Conservation (phyloP, 2,329 filamentous ascomycete genomes). For the Nigrospora sphaerica region DNA sequence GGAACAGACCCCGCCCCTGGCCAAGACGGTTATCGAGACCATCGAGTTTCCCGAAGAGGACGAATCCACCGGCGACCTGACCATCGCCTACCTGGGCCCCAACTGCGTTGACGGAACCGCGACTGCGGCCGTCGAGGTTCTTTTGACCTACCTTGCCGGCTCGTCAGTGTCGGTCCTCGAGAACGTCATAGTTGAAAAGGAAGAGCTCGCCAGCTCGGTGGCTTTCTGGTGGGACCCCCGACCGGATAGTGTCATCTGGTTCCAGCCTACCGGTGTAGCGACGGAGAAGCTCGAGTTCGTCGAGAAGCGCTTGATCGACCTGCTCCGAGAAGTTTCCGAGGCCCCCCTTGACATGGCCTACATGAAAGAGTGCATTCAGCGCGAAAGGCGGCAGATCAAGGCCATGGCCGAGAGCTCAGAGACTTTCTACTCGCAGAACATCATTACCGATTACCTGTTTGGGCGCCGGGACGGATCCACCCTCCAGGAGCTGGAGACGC, state of each 20-base stretch:
- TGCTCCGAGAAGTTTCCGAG: slow-evolving; percentile 72
- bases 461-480: slow-evolving; percentile 78
- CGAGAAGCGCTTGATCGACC: slow-evolving; percentile 75
- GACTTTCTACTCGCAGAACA: slow-evolving; percentile 72
- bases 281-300: slow-evolving; percentile 79
- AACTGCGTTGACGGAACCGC: slow-evolving; percentile 63
- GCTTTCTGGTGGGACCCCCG: slow-evolving; percentile 72
- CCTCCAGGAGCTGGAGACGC: slow-evolving; percentile 49
- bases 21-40: slow-evolving; percentile 65
- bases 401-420: slow-evolving; percentile 77
- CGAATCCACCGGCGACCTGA: slow-evolving; percentile 83
- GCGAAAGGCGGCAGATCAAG: slow-evolving; percentile 75
- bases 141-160: slow-evolving; percentile 82
- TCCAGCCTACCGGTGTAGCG: slow-evolving; percentile 79
- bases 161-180: slow-evolving; percentile 90
- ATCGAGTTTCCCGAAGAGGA: slow-evolving; percentile 96
- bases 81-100: slow-evolving; percentile 82
- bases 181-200: slow-evolving; percentile 86
- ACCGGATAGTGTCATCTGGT: slow-evolving; percentile 76
- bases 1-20: slow-evolving; percentile 64
- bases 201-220: slow-evolving; percentile 83
- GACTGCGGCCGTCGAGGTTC: slow-evolving; percentile 67
- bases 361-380: slow-evolving; percentile 76
- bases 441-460: slow-evolving; percentile 90
- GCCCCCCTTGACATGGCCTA: slow-evolving; percentile 87